Evolutionary conservation across 1,284 basidiomycete species (phyloP), one percentile per base, ranked within the genome.

Genomic region (Ustilago bromivora): DNA sequence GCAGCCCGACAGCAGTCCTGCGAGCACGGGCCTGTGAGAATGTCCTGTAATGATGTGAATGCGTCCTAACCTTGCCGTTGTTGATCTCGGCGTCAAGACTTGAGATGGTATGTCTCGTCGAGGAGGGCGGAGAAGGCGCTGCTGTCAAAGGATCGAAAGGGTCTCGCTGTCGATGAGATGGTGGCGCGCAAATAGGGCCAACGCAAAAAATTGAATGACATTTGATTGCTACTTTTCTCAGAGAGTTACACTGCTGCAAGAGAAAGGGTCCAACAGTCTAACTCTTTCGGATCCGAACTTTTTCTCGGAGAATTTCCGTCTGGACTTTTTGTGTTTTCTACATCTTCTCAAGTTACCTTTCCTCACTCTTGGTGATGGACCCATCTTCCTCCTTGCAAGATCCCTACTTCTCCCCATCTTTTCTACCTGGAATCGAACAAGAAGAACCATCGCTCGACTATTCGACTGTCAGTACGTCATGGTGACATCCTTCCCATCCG

Each of bases 181-280:
- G 34, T 63, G 15, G 67, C 71, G 67, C 41, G 57, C 13, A 3
- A n/a, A 23, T 9, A 10, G 31, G 31, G 70, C 67, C 61, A 70
- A 59, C 12, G 46, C 0, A 15, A 13, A 46, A 56, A 62, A 72
- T 73, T 77, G 70, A 77, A 66, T 77, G 75, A 73, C 38, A 77
- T 77, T 77, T 77, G 70, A 77, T 61, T 77, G 70, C 57, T 56
- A 76, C 73, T 51, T 12, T 13, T 13, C 28, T 13, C n/a, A 23
- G 19, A 49, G 31, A 51, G 31, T 31, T 13, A 28, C 4, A 28
- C 23, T 28, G 23, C 23, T 28, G 3, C 23, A 28, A 28, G 13
- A 51, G 28, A 32, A 51, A 51, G 49, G 49, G 49, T 51, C 49
- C 49, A 51, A 51, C 8, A 56, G 9, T 35, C 19, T 57, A 28